Base-by-base conservation (phyloP, 2,329 filamentous ascomycete genomes). In the Xylariaceae sp. region DNA sequence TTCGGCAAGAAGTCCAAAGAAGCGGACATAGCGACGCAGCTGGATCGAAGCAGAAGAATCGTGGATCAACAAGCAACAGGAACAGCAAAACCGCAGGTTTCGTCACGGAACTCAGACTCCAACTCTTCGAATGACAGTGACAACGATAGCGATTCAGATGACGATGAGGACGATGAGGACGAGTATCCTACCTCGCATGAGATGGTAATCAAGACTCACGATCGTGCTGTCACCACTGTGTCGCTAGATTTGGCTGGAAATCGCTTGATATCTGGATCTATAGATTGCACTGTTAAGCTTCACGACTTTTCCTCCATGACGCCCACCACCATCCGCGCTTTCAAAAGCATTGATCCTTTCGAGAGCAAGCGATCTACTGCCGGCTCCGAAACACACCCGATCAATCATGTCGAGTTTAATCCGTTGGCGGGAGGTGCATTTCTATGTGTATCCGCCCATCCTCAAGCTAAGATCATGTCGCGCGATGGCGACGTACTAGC, bases 221-320 rank as follows among this genome's bases (percentile, higher is more conserved):
- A 94, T 42, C 87, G 90, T 62, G 86, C 92, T 4, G 85, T 97
- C 48, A 97, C 93, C 5, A 88, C 89, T 0, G 81, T 92, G 58
- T 88, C 92, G 1, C 80, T 96, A 52, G 94, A 99, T 74, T 87
- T 90, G 0, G 86, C 92, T 0, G 94, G 94, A 9, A 88, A 87
- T 51, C 85, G 94, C 67, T 78, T 99, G 71, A 86, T 93, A 52
- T 94, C 91, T n/a, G 92, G 89, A 18, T 97, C 92, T 4, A 89
- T 88, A 62, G 94, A 99, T 74, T 95, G 92, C 74, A 90, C 86
- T 1, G 78, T 97, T 69, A 97, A 97, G 72, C 80, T 99, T 15
- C 92, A 97, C 76, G 93, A 99, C 72, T 96, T 99, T 73, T 86
- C 92, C 2, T 90, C 92, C 51, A 95, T 99, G 88, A 97, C 93